phyloP scores from a whole-genome alignment of 83 land plant species.

The Larix sibirica region DNA sequence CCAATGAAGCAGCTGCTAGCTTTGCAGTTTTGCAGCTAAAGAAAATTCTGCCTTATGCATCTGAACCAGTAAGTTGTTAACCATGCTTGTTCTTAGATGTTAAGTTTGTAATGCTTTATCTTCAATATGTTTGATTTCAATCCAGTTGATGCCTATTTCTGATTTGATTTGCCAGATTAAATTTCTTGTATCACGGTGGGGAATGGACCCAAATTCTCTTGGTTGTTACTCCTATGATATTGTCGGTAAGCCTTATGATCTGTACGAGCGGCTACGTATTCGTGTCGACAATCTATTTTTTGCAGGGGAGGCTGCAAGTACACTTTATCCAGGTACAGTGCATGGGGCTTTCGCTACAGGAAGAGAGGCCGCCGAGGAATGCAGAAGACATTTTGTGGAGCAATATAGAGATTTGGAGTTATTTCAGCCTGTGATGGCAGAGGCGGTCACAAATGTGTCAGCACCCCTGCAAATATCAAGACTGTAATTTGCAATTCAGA shows the following conservation, averaged over 20 bases:
- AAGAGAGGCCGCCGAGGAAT: conserved; percentile 78
- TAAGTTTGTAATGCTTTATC: neutral
- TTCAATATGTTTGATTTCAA: neutral
- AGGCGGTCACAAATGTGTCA: conserved; percentile 31
- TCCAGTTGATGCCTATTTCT: neutral
- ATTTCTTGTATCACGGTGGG: conserved; percentile 88
- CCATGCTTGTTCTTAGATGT: neutral
- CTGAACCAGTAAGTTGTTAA: conserved; percentile 63
- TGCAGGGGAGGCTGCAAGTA: conserved; percentile 91
- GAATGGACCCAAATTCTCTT: conserved; percentile 70
- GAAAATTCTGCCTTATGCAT: conserved; percentile 73
- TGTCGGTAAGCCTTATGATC: conserved; percentile 78
- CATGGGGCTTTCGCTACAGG: conserved; percentile 96
- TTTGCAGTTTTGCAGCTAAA: conserved; percentile 66
- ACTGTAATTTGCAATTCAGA: conserved; percentile 32
- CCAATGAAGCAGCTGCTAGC: conserved; percentile 74
- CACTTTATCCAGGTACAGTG: conserved; percentile 80
- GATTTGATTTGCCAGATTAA: conserved; percentile 53
- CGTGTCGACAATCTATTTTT: conserved; percentile 90
- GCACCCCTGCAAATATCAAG: conserved; percentile 83
- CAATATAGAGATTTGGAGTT: conserved; percentile 42
- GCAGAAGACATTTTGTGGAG: conserved; percentile 44
- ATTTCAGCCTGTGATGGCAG: conserved; percentile 48
- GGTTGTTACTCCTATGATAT: conserved; percentile 87
- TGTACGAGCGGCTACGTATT: conserved; percentile 69